These are phyloP conservation scores for Phyllosticta paracitricarpa DNA, from an alignment of 2,329 filamentous ascomycete species.

Conservation along the genomic window DNA sequence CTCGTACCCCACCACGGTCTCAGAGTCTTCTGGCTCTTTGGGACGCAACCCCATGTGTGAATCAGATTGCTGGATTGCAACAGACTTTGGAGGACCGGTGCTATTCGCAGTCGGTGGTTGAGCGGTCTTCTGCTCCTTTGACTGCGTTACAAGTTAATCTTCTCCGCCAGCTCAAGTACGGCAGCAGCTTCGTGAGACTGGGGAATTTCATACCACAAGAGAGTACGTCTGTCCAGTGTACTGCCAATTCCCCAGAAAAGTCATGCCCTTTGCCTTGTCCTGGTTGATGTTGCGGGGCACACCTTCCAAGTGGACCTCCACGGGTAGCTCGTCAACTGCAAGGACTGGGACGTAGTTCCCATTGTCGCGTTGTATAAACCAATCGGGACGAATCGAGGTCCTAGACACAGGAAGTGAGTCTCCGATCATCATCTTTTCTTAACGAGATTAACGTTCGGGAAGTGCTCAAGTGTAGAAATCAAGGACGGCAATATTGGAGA, in stretches of 20 bases:
- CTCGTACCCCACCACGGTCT: background rate
- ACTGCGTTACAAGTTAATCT: background rate
- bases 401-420: background rate
- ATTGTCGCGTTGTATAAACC: constrained; percentile 29
- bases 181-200: background rate
- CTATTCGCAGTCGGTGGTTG: background rate
- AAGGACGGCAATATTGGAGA: background rate
- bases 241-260: constrained; percentile 19
- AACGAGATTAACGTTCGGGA: background rate
- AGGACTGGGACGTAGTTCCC: constrained; percentile 30
- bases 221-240: constrained; percentile 12
- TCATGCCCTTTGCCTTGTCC: constrained; percentile 21
- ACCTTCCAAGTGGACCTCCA: constrained; percentile 25
- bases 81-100: background rate
- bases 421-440: background rate
- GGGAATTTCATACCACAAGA: background rate
- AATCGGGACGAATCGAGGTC: constrained; percentile 16
- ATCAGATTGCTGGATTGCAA: background rate
- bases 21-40: background rate
- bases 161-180: background rate
- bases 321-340: constrained; percentile 35
- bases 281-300: constrained; percentile 25
- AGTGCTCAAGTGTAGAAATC: background rate
- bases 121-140: background rate
- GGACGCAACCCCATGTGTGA: background rate